Evolutionary conservation across 2,329 filamentous ascomycete species (phyloP).

Genomic region (Macrophomina pseudophaseolina): DNA sequence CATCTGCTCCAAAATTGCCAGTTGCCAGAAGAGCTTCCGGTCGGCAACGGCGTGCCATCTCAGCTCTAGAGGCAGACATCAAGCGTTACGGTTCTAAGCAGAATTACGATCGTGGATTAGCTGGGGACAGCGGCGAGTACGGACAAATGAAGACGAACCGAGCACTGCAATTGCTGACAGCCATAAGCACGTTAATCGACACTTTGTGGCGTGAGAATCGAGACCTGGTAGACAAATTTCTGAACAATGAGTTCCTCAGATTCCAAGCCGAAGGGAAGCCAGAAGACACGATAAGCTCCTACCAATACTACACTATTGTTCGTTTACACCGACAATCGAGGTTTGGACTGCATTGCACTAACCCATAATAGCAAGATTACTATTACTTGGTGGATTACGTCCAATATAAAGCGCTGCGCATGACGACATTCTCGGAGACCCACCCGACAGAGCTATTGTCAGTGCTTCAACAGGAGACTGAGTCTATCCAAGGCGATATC

Average conservation of each 20-base stretch:
- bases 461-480: neutral
- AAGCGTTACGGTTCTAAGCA: neutral
- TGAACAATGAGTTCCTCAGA: neutral
- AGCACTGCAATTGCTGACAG: neutral
- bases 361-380: neutral
- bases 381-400: slow-evolving; percentile 7
- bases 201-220: neutral
- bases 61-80: neutral
- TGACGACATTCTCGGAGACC: slow-evolving; percentile 4
- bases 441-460: neutral
- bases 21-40: neutral
- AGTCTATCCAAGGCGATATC: neutral
- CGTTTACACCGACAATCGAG: neutral
- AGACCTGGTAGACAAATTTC: neutral
- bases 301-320: slow-evolving; percentile 9
- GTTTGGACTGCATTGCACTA: neutral
- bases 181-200: neutral
- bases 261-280: neutral
- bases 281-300: neutral
- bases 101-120: neutral
- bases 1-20: neutral
- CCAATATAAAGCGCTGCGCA: slow-evolving; percentile 7
- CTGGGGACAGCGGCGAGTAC: slow-evolving; percentile 4
- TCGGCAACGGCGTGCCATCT: neutral
- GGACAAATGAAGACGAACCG: no score